Evolutionary conservation across 192 early-diverging fungal species (phyloP).

Genomic region (Chytriomyces sp.): DNA sequence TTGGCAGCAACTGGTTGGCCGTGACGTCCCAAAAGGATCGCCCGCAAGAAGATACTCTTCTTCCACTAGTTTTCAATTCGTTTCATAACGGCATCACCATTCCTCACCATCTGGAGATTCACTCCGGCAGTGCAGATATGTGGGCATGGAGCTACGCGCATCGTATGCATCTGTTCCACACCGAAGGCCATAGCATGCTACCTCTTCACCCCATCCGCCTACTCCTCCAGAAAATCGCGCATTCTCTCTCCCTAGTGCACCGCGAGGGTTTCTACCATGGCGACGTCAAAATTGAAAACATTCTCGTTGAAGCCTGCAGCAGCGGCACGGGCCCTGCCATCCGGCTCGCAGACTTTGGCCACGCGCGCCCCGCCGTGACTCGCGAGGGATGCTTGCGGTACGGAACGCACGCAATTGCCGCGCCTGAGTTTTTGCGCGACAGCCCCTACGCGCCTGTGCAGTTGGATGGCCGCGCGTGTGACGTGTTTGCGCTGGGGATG

Average conservation of each 20-base stretch:
- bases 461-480: conserved; percentile 1
- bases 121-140: not conserved
- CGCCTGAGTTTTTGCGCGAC: conserved; percentile 14
- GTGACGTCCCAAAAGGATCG: not conserved
- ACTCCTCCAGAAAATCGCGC: conserved; percentile 48
- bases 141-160: conserved; percentile 20
- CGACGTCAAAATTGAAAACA: conserved; percentile 66
- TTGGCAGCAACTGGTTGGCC: conserved; percentile 3
- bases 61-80: not conserved
- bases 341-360: conserved; percentile 28
- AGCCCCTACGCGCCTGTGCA: not conserved
- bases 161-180: not conserved
- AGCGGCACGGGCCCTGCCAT: not conserved
- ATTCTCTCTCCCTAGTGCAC: conserved; percentile 48
- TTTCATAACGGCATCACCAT: not conserved
- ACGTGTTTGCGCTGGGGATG: conserved; percentile 33
- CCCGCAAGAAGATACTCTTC: not conserved
- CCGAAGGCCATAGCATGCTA: conserved; percentile 1
- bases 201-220: conserved; percentile 6
- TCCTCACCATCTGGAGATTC: not conserved
- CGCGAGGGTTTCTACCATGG: conserved; percentile 50
- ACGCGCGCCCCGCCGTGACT: not conserved
- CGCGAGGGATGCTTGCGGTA: not conserved
- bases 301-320: conserved; percentile 32
- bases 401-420: conserved; percentile 4